phyloP scores from a whole-genome alignment of 768 basidiomycete species.

The Pisolithus orientalis region DNA sequence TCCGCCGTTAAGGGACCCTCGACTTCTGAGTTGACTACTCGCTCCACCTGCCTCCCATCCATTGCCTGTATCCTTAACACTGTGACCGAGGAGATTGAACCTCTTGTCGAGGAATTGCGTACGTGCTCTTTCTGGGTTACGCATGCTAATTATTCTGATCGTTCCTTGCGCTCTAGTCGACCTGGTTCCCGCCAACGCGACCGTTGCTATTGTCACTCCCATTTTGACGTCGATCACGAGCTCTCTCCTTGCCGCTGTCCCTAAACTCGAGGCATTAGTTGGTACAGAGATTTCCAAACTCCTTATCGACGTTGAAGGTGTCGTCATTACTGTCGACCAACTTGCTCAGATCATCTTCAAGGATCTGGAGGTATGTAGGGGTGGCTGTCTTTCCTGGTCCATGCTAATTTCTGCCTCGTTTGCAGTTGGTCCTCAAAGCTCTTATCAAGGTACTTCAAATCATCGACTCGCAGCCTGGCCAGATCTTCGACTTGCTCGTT shows the following conservation, averaged over 20 bases:
- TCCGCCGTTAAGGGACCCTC: no score
- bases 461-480: slow-evolving; percentile 13
- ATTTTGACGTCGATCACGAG: slow-evolving; percentile 19
- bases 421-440: slow-evolving; percentile 24
- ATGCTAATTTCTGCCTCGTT: neutral
- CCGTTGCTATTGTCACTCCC: slow-evolving; percentile 13
- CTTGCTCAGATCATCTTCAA: slow-evolving; percentile 20
- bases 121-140: no score
- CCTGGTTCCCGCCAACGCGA: slow-evolving; percentile 19
- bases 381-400: neutral
- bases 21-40: no score
- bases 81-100: no score
- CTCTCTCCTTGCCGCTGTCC: slow-evolving; percentile 16
- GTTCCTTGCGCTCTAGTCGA: slow-evolving; percentile 10
- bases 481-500: slow-evolving; percentile 16
- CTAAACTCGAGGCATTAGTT: slow-evolving; percentile 20
- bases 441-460: slow-evolving; percentile 19
- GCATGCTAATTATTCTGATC: neutral
- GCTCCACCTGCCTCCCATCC: no score
- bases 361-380: slow-evolving; percentile 13
- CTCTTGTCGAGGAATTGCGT: no score
- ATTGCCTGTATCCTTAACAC: no score
- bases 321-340: slow-evolving; percentile 19
- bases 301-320: slow-evolving; percentile 17
- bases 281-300: slow-evolving; percentile 18